Evolutionary conservation across 441 rosid genomes (phyloP).

Genomic region (Geranium incanum): DNA sequence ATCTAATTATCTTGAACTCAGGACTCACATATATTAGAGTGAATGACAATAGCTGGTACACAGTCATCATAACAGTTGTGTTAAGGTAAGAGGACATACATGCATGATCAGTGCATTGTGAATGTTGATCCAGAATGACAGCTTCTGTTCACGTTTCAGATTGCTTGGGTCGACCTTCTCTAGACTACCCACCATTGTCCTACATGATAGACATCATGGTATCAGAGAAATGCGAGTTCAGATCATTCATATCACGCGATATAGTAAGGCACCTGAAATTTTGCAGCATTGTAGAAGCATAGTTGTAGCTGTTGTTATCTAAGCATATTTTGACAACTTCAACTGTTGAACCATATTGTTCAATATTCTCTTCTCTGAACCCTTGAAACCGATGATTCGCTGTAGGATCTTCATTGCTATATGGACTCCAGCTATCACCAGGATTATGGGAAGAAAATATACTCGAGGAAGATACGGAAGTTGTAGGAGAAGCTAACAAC

Average conservation of each 20-base stretch:
- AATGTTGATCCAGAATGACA: conserved; percentile 35
- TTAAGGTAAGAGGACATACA: conserved; percentile 28
- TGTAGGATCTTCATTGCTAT: conserved; percentile 35
- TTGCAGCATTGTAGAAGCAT: conserved; percentile 52
- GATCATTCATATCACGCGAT: conserved; percentile 23
- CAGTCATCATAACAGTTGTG: background rate
- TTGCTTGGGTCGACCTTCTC: conserved; percentile 65
- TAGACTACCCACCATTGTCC: conserved; percentile 59
- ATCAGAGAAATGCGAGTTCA: conserved; percentile 30
- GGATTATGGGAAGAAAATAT: conserved; percentile 57
- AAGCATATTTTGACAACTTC: conserved; percentile 52
- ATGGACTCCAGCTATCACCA: conserved; percentile 55
- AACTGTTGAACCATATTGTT: conserved; percentile 31
- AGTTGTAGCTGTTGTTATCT: conserved; percentile 52
- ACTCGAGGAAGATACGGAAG: conserved; percentile 62
- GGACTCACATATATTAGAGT: background rate
- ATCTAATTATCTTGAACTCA: background rate
- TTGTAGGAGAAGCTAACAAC: conserved; percentile 43
- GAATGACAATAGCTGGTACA: background rate
- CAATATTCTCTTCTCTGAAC: conserved; percentile 36
- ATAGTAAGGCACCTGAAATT: conserved; percentile 52
- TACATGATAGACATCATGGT: conserved; percentile 30
- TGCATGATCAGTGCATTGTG: conserved; percentile 59
- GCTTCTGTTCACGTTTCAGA: conserved; percentile 76
- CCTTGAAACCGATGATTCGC: conserved; percentile 26